Percentiles rank a stretch among this genome's conserved stretches.
phyloP scores from a whole-genome alignment of 2,329 filamentous ascomycete species.

The Fusarium liriodendri region DNA sequence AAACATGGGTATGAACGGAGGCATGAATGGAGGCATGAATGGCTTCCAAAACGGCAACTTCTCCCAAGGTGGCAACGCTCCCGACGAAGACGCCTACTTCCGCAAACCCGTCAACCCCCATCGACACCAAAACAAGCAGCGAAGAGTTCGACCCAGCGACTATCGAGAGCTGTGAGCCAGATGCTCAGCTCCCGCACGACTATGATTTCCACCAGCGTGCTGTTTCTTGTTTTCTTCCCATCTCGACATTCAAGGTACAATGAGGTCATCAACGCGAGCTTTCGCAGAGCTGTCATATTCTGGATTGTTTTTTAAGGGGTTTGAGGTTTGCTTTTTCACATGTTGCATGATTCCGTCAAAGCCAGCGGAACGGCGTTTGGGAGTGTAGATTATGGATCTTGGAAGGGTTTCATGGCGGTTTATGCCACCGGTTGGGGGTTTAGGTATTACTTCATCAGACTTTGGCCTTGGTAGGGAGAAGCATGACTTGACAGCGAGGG shows the following conservation, averaged over 20 bases:
- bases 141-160: conserved; percentile 86
- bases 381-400: conserved; percentile 1
- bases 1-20: conserved; percentile 46
- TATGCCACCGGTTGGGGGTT: conserved; percentile 13
- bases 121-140: conserved; percentile 84
- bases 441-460: conserved; percentile 8
- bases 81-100: conserved; percentile 93
- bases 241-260: conserved; percentile 4
- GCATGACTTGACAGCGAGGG: background rate
- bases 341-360: conserved; percentile 29
- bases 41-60: conserved; percentile 55
- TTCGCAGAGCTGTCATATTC: conserved; percentile 10
- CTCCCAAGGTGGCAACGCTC: conserved; percentile 60
- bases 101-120: conserved; percentile 96
- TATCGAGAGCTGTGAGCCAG: conserved; percentile 79
- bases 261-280: conserved; percentile 9
- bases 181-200: conserved; percentile 3
- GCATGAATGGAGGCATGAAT: conserved; percentile 44
- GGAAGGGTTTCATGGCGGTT: conserved; percentile 10
- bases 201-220: conserved; percentile 17
- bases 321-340: conserved; percentile 22
- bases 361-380: conserved; percentile 36
- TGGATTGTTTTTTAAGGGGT: conserved; percentile 23
- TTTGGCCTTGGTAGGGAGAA: background rate
- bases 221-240: conserved; percentile 18